Evolutionary conservation across 495 filamentous ascomycete genomes (phyloP).

Genomic region (Neurospora pannonica): DNA sequence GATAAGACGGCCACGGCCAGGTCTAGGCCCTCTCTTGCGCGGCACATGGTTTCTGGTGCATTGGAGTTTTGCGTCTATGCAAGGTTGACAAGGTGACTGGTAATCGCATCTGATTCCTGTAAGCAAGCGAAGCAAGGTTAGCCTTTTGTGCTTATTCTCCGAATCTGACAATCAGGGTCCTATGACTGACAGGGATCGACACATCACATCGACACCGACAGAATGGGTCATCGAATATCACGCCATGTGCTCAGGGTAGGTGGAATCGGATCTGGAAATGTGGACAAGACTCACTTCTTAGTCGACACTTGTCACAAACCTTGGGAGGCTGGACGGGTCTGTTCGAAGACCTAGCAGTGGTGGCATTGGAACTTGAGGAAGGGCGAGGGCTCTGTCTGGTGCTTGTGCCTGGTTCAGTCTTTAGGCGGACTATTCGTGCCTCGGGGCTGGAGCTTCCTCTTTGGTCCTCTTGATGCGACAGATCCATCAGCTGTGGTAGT

Average conservation of each 20-base stretch:
- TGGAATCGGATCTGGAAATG: background rate
- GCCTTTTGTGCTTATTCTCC: background rate
- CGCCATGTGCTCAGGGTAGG: background rate
- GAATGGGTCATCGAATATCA: background rate
- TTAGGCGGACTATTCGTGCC: background rate
- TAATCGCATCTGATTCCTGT: constrained; percentile 26
- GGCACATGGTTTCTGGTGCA: constrained; percentile 32
- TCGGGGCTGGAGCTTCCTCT: background rate
- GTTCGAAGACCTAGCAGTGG: background rate
- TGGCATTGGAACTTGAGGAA: background rate
- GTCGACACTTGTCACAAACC: background rate
- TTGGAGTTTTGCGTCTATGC: constrained; percentile 15
- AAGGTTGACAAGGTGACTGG: constrained; percentile 25
- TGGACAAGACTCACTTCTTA: background rate
- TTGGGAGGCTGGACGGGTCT: background rate
- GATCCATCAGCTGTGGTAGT: background rate
- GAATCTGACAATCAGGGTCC: background rate
- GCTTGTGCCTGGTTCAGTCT: background rate
- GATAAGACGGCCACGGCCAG: constrained; percentile 25
- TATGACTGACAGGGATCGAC: background rate
- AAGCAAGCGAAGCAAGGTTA: background rate
- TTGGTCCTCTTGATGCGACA: background rate
- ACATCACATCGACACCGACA: background rate
- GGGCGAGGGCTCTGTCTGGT: background rate
- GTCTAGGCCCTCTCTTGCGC: constrained; percentile 25